These are phyloP conservation scores for Acanthamoeba polyphaga DNA, from an alignment of 208 protist species.

Conservation along the genomic window DNA sequence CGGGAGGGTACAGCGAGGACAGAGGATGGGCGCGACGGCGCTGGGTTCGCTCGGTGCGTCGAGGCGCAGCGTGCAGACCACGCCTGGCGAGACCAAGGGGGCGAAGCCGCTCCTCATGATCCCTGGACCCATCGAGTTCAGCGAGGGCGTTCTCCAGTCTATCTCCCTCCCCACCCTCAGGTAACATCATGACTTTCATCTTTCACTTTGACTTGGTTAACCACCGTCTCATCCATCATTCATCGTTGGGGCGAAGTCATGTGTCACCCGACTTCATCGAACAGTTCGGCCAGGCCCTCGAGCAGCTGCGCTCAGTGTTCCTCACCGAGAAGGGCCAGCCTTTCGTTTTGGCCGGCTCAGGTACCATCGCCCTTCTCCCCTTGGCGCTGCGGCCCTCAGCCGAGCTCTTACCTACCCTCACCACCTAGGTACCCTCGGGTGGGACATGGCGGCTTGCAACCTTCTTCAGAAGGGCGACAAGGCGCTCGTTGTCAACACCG, in stretches of 20 bases:
- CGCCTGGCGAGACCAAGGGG: background rate
- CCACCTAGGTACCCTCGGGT: slow-evolving; percentile 65
- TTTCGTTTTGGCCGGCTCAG: slow-evolving; percentile 73
- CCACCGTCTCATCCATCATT: background rate
- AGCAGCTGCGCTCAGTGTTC: slow-evolving; percentile 76
- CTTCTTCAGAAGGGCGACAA: slow-evolving; percentile 71
- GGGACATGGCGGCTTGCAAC: slow-evolving; percentile 79
- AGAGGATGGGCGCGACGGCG: background rate
- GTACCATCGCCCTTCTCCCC: background rate
- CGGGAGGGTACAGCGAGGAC: background rate
- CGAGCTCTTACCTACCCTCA: background rate
- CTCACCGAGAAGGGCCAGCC: slow-evolving; percentile 76
- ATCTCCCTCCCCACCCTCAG: slow-evolving; percentile 5
- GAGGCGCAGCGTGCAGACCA: background rate
- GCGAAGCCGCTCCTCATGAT: slow-evolving; percentile 76
- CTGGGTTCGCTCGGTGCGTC: background rate
- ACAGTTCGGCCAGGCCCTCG: slow-evolving; percentile 70
- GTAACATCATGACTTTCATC: background rate
- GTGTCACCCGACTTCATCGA: slow-evolving; percentile 77
- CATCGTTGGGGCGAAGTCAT: slow-evolving; percentile 51
- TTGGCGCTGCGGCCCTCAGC: background rate
- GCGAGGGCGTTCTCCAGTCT: slow-evolving; percentile 44
- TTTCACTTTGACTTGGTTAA: background rate
- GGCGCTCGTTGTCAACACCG: slow-evolving; percentile 78
- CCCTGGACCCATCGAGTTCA: slow-evolving; percentile 78